These are phyloP conservation scores for Ceratobasidium sp. DNA, from an alignment of 1,284 basidiomycete genomes.

Conservation along the genomic window DNA sequence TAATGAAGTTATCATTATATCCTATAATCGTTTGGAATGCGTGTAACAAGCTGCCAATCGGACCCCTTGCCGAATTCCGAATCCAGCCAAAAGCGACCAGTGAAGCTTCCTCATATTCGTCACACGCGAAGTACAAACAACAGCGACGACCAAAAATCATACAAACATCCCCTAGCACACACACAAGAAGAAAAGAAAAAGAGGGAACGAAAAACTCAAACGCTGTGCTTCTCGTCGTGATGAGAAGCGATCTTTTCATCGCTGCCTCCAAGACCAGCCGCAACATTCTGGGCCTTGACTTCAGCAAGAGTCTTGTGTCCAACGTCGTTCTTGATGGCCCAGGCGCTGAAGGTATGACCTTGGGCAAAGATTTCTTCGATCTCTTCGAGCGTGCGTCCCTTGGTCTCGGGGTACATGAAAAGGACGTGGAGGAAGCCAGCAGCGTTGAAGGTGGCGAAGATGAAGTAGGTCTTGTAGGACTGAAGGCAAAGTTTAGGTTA, in stretches of 20 bases:
- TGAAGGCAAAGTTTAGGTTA: no score
- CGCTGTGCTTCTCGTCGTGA: conserved; percentile 24
- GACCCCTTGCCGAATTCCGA: not conserved
- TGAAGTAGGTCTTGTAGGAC: conserved; percentile 63
- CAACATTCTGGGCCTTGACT: conserved; percentile 46
- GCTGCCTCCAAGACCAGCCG: not conserved
- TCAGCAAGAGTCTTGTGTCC: conserved; percentile 67
- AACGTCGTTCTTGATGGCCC: conserved; percentile 67
- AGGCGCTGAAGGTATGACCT: conserved; percentile 73
- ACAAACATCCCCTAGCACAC: not conserved
- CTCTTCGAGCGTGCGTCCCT: conserved; percentile 73
- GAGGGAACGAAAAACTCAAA: not conserved
- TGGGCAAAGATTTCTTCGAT: conserved; percentile 76
- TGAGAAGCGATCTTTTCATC: conserved; percentile 7
- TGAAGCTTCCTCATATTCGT: not conserved
- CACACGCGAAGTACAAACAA: not conserved
- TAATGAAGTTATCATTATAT: no score
- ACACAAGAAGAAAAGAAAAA: not conserved
- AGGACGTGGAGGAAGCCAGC: conserved; percentile 68
- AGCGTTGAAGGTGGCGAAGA: conserved; percentile 80
- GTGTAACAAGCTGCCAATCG: no score
- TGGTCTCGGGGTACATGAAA: conserved; percentile 74
- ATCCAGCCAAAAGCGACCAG: not conserved
- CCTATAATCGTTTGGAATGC: no score
- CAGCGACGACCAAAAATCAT: not conserved